Base-by-base conservation (phyloP, 257 asterid species). In the Schizonepeta tenuifolia region DNA sequence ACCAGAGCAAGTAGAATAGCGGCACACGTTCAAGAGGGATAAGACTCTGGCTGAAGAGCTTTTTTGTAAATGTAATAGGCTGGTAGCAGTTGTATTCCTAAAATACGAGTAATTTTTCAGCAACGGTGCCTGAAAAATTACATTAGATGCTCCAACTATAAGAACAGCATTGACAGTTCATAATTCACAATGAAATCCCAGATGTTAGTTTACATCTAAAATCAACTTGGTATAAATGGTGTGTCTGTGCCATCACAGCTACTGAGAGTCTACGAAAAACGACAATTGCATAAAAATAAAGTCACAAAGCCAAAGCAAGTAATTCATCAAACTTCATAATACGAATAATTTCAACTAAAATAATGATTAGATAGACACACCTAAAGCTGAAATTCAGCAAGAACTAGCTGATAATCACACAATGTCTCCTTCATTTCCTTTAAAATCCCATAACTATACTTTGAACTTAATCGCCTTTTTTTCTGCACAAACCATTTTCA, bases 51-150 rank as follows among this genome's bases (percentile, higher is more conserved):
- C 81, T 6, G 96, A 89, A 21, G 92, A 81, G 75, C 89, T 83
- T 76, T 86, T 81, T 81, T 94, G 80, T 46, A 83, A 78, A 73
- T 83, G 78, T 56, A 80, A 80, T 67, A 86, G 74, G 75, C 89
- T 82, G 78, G 82, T 69, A 44, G 87, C 80, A 67, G 87, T 84
- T 26, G 87, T 75, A 77, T 72, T 82, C 84, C 96, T 77, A 72
- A 87, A 73, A 55, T 89, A 79, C 35, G 96, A 85, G 85, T 87
- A 88, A 77, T 80, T 82, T 79, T 75, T 85, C 85, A 90, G 84
- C 62, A 88, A 83, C 85, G 86, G 81, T 35, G 88, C 96, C 98
- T 93, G 96, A 82, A 54, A 80, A 20, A 71, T 71, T 64, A 56
- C 55, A 65, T 86, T 55, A 84, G 85, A 69, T 57, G 73, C 69